A percentile compares a stretch with the other conserved stretches of the same genome.
Conservation (phyloP, 371 early-diverging fungal species). For the Capillidium rhysosporum region DNA sequence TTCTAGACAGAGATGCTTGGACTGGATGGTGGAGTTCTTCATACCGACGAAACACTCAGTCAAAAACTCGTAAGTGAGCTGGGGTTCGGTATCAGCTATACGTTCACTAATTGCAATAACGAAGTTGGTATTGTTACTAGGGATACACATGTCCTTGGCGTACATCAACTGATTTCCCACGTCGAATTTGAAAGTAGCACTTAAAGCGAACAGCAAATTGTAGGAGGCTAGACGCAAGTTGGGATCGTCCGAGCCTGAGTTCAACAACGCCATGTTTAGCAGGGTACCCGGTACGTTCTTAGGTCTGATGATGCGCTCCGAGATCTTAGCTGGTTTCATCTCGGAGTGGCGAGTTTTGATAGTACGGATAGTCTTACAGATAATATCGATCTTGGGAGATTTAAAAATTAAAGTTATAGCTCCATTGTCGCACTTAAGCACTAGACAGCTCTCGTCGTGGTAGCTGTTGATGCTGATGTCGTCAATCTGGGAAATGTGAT, state of each 20-base stretch:
- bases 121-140: slow-evolving; percentile 68
- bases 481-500: slow-evolving; percentile 63
- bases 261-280: slow-evolving; percentile 77
- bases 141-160: slow-evolving; percentile 75
- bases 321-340: slow-evolving; percentile 36
- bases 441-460: slow-evolving; percentile 51
- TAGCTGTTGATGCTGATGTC: slow-evolving; percentile 38
- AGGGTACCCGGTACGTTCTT: slow-evolving; percentile 80
- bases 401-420: slow-evolving; percentile 43
- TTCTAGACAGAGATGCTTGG: slow-evolving; percentile 65
- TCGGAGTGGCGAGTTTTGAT: slow-evolving; percentile 46
- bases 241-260: slow-evolving; percentile 65
- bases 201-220: slow-evolving; percentile 63
- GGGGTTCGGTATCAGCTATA: slow-evolving; percentile 50
- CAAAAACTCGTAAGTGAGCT: slow-evolving; percentile 73
- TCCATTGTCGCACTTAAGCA: slow-evolving; percentile 53
- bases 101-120: slow-evolving; percentile 58
- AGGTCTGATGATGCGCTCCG: slow-evolving; percentile 57
- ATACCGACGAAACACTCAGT: slow-evolving; percentile 75
- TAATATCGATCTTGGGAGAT: slow-evolving; percentile 56
- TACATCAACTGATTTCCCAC: slow-evolving; percentile 60
- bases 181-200: slow-evolving; percentile 62
- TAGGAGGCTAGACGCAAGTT: slow-evolving; percentile 66
- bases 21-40: slow-evolving; percentile 44
- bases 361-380: slow-evolving; percentile 44